Base-by-base conservation (phyloP, 331 rosid species). In the Prunus yedoensis region DNA sequence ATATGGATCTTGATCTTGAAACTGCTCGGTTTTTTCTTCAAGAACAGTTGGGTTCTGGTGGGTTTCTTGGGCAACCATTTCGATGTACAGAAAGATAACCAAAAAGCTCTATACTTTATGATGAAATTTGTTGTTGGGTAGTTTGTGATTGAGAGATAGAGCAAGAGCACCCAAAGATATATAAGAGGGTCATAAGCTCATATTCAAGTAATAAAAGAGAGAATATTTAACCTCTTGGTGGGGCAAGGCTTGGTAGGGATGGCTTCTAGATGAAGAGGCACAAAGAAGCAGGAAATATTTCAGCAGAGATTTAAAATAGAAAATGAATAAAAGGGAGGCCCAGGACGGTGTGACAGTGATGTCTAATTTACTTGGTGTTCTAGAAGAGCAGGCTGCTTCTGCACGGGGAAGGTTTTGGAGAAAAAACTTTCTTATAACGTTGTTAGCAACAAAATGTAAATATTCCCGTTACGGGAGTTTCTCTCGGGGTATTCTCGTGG, bases 371-470 rank as follows among this genome's bases (percentile, higher is more conserved):
- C 11, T 41, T 54, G 77, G 23, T 52, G 57, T 71, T 85, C 88
- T 76, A 76, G 88, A 85, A 79, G 65, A 57, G 71, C 80, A 79
- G 82, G 79, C 79, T 2, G 50, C 35, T 8, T 25, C 41, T 35
- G 8, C 2, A n/a, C 3, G 1, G 27, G 6, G 74, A 51, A 69
- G 3, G 47, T 14, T 71, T 25, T 25, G 46, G 52, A 30, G 0
- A 30, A 32, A 32, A 35, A 35, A 35, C 41, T 35, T 35, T 5
- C 2, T 35, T 35, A 8, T 1, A 35, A 5, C 8, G 2, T 1
- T 5, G 41, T 5, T 35, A 35, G 1, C 1, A 4, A 4, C 0
- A 32, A 32, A 4, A 32, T 4, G 0, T 32, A n/a, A 0, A 32
- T 4, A 32, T 32, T 32, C 1, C 6, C 1, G 5, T 30, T 30